These are phyloP conservation scores for Fusarium graminum DNA, from an alignment of 2,329 filamentous ascomycete species.

Conservation along the genomic window DNA sequence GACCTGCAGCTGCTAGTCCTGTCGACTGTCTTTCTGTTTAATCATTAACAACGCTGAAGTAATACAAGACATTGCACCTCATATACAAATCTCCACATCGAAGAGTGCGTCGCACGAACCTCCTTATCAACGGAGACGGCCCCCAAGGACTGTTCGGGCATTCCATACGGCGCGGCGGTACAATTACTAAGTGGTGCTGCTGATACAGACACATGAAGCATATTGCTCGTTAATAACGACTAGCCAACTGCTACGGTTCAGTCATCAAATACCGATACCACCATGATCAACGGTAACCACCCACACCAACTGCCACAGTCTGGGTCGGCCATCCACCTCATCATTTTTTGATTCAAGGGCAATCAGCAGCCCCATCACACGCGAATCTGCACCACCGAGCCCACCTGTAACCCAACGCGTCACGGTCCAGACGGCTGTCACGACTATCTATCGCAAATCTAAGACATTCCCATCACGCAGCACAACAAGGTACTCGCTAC, in stretches of 20 bases:
- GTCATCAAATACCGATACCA: slow-evolving; percentile 31
- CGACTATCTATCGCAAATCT: slow-evolving; percentile 39
- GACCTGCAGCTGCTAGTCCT: slow-evolving; percentile 24
- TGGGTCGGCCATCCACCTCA: slow-evolving; percentile 43
- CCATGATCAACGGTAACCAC: slow-evolving; percentile 26
- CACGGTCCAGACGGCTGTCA: slow-evolving; percentile 35
- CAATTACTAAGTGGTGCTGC: not conserved
- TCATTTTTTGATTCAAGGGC: slow-evolving; percentile 35
- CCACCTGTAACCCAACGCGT: slow-evolving; percentile 35
- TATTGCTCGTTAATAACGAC: slow-evolving; percentile 14
- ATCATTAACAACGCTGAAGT: slow-evolving; percentile 6
- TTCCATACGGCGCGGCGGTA: not conserved
- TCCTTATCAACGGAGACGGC: slow-evolving; percentile 5
- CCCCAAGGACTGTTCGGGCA: slow-evolving; percentile 6
- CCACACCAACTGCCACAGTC: slow-evolving; percentile 39
- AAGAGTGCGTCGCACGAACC: slow-evolving; percentile 14
- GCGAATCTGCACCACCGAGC: slow-evolving; percentile 29
- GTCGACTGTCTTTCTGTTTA: slow-evolving; percentile 15
- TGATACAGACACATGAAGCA: slow-evolving; percentile 6
- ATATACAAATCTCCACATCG: slow-evolving; percentile 17
- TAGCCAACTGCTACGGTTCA: slow-evolving; percentile 19
- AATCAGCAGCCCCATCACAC: slow-evolving; percentile 31
- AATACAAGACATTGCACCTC: slow-evolving; percentile 26
- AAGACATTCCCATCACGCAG: slow-evolving; percentile 48
- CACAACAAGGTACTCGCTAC: slow-evolving; percentile 34